Base-by-base conservation (phyloP, 2,329 filamentous ascomycete species). In the Hypomyces rosellus region DNA sequence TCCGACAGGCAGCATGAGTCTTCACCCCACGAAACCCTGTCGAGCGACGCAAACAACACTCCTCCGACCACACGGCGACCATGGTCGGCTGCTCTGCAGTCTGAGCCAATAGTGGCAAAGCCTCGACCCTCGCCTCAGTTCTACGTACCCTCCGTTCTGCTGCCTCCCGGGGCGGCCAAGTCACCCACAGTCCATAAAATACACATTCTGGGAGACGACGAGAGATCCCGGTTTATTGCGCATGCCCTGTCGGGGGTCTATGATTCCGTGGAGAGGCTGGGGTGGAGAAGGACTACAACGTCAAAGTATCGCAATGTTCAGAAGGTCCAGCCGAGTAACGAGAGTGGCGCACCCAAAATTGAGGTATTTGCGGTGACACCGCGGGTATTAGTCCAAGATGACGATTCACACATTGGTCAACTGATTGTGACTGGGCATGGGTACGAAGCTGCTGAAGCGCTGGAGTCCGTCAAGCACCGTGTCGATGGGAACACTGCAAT, bases 401-500 rank as follows among this genome's bases (percentile, higher is more conserved):
- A 74, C 47, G 60, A 71, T 15, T 73, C 74, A 18, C 76, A 73
- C 16, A 93, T 95, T 49, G 76, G 85, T 57, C 82, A 85, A 58
- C 73, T 93, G 41, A 80, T 95, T 40, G 74, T 93, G 16, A 81
- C 84, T 2, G 82, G 81, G 20, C 57, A 59, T 4, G 68, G 65
- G 0, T 84, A 85, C 61, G 77, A 85, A 18, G 65, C 67, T 1
- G 70, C 77, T 11, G 64, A 74, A 34, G 81, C 84, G 2, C 63
- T 95, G 20, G 61, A 72, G 3, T 69, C 74, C 0, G 72, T 93
- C 49, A 78, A 75, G 49, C 77, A 88, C 59, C 80, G 88, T 9
- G 69, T 95, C n/a, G 75, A 79, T 40, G 72, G 77, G 3, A 71
- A 81, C 25, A 89, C 86, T 1, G 87, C 88, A 0, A 77, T 96